phyloP scores from a whole-genome alignment of 768 basidiomycete genomes.

The Collybiopsis luxurians region DNA sequence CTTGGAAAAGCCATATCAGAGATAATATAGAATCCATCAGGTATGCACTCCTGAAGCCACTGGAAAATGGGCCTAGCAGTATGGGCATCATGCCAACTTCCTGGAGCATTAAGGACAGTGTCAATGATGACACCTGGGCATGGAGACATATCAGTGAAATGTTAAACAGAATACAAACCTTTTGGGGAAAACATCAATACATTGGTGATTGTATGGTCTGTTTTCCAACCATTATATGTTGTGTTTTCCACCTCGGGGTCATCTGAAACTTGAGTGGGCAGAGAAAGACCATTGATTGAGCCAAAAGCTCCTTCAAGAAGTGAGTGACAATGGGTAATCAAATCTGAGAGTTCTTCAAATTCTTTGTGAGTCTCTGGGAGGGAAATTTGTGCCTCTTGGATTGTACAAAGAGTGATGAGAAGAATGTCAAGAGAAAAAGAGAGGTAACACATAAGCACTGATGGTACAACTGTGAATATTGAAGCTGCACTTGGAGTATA shows the following conservation, averaged over 20 bases:
- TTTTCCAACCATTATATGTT: too few species aligned
- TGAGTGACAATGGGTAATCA: slow-evolving; percentile 29
- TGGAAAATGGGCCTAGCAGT: slow-evolving; percentile 26
- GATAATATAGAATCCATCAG: slow-evolving; percentile 25
- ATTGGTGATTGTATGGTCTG: slow-evolving; percentile 21
- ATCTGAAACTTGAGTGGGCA: slow-evolving; percentile 27
- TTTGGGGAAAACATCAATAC: slow-evolving; percentile 23
- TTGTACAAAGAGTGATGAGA: slow-evolving; percentile 20
- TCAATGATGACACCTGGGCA: slow-evolving; percentile 23
- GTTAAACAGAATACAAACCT: neutral
- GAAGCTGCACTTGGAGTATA: slow-evolving; percentile 35
- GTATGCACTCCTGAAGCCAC: slow-evolving; percentile 18
- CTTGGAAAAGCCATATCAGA: slow-evolving; percentile 33
- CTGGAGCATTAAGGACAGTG: slow-evolving; percentile 25
- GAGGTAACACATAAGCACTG: slow-evolving; percentile 34
- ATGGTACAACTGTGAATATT: slow-evolving; percentile 44
- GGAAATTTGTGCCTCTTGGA: slow-evolving; percentile 26
- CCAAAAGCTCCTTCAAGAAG: slow-evolving; percentile 37
- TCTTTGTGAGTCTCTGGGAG: slow-evolving; percentile 24
- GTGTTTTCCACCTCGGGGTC: slow-evolving; percentile 39
- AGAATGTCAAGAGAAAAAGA: too few species aligned
- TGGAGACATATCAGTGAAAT: neutral
- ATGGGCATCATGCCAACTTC: slow-evolving; percentile 34
- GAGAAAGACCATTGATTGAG: slow-evolving; percentile 37
- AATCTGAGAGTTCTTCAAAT: slow-evolving; percentile 20